Base-by-base conservation (phyloP, 2,329 filamentous ascomycete species). In the Pestalotiopsis sp. region DNA sequence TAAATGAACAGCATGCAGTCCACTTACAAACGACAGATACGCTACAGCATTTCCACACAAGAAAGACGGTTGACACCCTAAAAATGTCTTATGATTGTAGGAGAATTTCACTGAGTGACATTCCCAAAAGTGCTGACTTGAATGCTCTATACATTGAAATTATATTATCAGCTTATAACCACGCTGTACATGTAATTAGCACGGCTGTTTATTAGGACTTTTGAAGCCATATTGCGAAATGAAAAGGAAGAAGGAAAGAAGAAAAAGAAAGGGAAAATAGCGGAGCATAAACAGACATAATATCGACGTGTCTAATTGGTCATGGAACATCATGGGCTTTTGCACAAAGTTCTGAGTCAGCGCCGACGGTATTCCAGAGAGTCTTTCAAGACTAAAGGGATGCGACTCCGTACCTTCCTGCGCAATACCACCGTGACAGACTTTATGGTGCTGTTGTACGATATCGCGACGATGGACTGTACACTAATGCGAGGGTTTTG, bases 281-380 rank as follows among this genome's bases (percentile, higher is more conserved):
- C 80, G 74, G 69, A 80, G 78, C 76, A 80, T 77, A 58, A 80
- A 78, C 60, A 78, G 77, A 23, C 23, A 23, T 23, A 23, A 23
- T 23, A 3, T 3, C 0, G 79, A 79, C 1, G 75, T 73, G 4
- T 77, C 77, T 9, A 78, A 68, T 6, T 60, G 56, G 3, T 69
- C 57, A 13, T 79, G 76, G 73, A 73, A 81, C 9, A 74, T 67
- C 6, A 72, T 68, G 2, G 75, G 74, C 0, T 71, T 74, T 2
- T 73, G 75, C 12, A 81, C 75, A 58, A 75, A 76, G 66, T 79
- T 72, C 2, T 76, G 68, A 4, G 67, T 58, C 0, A 25, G 20
- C 0, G 70, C 72, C 7, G 69, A 61, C 3, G 78, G 75, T 39
- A 80, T 77, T 12, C 69, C 72, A 7, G 76, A 75, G 64, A 80